Percentiles rank a stretch among this genome's conserved stretches.
Conservation (phyloP, 2,329 filamentous ascomycete genomes). For the Bipolaris bicolor region DNA sequence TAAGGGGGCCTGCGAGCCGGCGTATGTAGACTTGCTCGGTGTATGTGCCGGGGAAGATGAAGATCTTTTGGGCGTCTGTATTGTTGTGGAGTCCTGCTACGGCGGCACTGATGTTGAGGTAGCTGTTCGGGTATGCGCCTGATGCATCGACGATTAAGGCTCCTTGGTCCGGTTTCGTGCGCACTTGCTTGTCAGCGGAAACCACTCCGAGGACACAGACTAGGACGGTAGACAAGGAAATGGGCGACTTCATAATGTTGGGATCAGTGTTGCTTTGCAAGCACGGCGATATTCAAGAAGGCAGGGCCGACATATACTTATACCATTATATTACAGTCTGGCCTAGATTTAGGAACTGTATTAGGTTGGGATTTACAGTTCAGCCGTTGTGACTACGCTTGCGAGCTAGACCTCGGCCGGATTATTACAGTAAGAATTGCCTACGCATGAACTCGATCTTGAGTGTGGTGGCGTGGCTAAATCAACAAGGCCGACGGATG, state of each 20-base stretch:
- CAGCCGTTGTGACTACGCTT: conserved; percentile 3
- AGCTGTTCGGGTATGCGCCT: conserved; percentile 20
- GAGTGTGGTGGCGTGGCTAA: conserved; percentile 1
- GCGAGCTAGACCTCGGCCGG: background rate
- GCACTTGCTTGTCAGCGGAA: conserved; percentile 19
- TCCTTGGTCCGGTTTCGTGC: conserved; percentile 18
- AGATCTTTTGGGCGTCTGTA: conserved; percentile 52
- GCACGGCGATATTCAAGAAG: background rate
- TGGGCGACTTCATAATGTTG: background rate
- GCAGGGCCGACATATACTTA: conserved; percentile 1
- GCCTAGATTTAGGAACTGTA: too few species aligned
- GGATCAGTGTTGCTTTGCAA: background rate
- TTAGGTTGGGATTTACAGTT: conserved; percentile 4
- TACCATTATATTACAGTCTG: background rate
- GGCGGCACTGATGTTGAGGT: conserved; percentile 24
- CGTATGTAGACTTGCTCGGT: conserved; percentile 62
- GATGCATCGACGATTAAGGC: conserved; percentile 28
- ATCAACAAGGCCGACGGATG: background rate
- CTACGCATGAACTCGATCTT: conserved; percentile 9
- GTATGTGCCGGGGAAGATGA: conserved; percentile 65
- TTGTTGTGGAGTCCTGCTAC: conserved; percentile 21
- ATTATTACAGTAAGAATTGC: background rate
- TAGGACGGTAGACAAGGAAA: background rate
- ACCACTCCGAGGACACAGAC: background rate
- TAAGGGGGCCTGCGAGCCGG: conserved; percentile 54